phyloP scores from a whole-genome alignment of 2,329 filamentous ascomycete species.

The Lasiodiplodia citricola region DNA sequence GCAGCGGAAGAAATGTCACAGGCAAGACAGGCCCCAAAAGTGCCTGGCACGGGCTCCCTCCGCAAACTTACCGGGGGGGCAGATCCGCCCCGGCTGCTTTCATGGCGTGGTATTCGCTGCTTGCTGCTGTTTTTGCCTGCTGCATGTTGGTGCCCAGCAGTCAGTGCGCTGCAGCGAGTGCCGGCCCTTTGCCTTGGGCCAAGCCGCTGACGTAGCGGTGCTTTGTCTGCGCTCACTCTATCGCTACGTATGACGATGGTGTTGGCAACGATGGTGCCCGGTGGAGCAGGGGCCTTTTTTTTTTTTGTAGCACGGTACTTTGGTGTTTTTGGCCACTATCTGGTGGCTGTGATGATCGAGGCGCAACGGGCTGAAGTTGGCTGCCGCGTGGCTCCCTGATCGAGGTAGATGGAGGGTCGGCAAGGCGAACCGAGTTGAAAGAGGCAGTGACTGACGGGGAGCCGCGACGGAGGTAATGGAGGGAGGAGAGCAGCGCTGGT shows the following conservation, averaged over 20 bases:
- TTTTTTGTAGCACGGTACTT: background rate
- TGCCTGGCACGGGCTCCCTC: background rate
- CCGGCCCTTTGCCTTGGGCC: background rate
- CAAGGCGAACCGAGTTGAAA: constrained; percentile 13
- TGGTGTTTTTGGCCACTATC: background rate
- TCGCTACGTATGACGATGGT: background rate
- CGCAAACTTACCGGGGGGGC: too few relatives aligned
- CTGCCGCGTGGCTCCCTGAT: constrained; percentile 13
- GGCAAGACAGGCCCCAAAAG: too few relatives aligned
- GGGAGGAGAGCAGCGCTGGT: background rate
- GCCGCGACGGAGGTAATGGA: background rate
- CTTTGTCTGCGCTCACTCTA: background rate
- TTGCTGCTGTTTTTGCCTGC: background rate
- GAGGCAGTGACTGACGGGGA: background rate
- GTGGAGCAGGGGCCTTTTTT: background rate
- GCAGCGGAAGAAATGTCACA: background rate
- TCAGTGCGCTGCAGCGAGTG: background rate
- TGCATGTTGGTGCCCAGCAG: constrained; percentile 6
- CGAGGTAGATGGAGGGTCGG: constrained; percentile 1
- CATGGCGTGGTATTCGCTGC: background rate
- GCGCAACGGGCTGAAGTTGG: constrained; percentile 1
- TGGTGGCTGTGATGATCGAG: constrained; percentile 4
- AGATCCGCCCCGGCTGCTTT: background rate
- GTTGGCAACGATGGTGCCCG: background rate
- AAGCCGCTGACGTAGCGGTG: constrained; percentile 3